Conservation (phyloP, 305 asterid genomes). For the Rubia balearica region DNA sequence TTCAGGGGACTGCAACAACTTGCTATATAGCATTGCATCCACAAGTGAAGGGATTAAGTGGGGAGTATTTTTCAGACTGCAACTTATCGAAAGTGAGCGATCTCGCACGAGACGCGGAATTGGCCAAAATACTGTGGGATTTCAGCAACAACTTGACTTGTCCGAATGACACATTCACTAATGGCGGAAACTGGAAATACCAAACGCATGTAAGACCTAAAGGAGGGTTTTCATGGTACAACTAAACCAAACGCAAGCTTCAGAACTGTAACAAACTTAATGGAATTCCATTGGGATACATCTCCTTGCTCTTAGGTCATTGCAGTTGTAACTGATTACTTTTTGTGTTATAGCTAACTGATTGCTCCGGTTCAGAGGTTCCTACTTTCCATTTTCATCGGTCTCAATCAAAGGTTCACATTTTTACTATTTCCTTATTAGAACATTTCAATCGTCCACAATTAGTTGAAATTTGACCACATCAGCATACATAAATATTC, state of each 20-base stretch:
- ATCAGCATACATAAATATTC: too few relatives aligned
- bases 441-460: too few relatives aligned
- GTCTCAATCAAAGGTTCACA: too few relatives aligned
- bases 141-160: slow-evolving; percentile 5
- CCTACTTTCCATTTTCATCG: too few relatives aligned
- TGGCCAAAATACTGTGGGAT: background rate
- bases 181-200: background rate
- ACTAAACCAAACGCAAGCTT: background rate
- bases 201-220: background rate
- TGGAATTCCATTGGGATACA: background rate
- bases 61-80: background rate
- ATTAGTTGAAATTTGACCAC: too few relatives aligned
- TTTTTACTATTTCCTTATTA: too few relatives aligned
- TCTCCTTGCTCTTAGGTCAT: background rate
- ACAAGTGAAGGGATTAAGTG: background rate
- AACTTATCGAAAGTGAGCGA: background rate
- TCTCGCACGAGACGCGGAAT: background rate
- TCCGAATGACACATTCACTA: background rate
- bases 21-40: slow-evolving; percentile 5
- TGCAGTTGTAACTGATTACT: background rate
- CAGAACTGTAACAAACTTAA: background rate
- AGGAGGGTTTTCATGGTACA: slow-evolving; percentile 3
- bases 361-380: too few relatives aligned
- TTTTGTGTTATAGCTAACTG: too few relatives aligned
- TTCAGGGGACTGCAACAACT: slow-evolving; percentile 4